phyloP scores from a whole-genome alignment of 495 filamentous ascomycete species.

The Ramalina intermedia region DNA sequence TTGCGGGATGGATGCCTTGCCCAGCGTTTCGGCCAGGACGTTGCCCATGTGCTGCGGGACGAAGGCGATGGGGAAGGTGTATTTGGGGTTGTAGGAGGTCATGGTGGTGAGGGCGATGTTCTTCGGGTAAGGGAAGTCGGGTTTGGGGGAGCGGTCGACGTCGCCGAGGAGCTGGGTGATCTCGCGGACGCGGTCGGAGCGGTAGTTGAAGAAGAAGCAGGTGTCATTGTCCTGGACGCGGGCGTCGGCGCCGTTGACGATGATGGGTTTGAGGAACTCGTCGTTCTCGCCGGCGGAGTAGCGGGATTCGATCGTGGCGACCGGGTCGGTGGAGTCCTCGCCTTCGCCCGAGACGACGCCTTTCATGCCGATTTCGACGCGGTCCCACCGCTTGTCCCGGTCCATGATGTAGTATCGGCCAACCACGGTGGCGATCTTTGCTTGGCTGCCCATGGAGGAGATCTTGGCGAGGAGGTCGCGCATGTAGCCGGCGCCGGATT shows the following conservation, averaged over 20 bases:
- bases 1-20: constrained; percentile 71
- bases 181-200: constrained; percentile 92
- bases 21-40: constrained; percentile 86
- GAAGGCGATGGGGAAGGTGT: constrained; percentile 86
- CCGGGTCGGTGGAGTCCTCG: constrained; percentile 66
- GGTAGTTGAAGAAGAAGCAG: constrained; percentile 99
- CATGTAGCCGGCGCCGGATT: constrained; percentile 77
- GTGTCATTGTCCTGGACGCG: constrained; percentile 85
- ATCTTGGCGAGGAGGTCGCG: constrained; percentile 61
- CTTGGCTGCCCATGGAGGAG: constrained; percentile 63
- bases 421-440: constrained; percentile 83
- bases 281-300: constrained; percentile 83
- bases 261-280: constrained; percentile 97
- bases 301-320: constrained; percentile 72
- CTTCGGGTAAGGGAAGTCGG: constrained; percentile 91
- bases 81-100: constrained; percentile 97
- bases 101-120: constrained; percentile 86
- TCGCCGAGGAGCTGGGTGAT: constrained; percentile 88
- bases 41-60: constrained; percentile 91
- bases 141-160: constrained; percentile 74
- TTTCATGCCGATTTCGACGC: constrained; percentile 78
- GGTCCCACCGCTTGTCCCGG: constrained; percentile 97
- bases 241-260: constrained; percentile 70
- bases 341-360: constrained; percentile 77
- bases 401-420: constrained; percentile 98